Base-by-base conservation (phyloP, 2,329 filamentous ascomycete genomes). In the Phaeosphaeria sp. region DNA sequence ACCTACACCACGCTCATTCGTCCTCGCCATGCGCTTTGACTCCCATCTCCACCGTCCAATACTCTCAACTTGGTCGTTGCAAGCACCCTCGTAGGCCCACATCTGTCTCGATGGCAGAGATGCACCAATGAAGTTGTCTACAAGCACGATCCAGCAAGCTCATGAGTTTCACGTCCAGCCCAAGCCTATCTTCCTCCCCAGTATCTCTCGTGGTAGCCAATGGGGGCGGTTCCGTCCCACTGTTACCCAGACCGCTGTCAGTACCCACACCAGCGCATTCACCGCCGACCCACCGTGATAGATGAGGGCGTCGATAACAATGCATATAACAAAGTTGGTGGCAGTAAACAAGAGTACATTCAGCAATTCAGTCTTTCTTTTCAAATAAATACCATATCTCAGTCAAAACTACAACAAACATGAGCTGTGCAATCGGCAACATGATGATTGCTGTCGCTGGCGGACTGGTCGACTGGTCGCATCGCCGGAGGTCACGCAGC, bases 371-470 rank as follows among this genome's bases (percentile, higher is more conserved):
- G n/a, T 30, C 25, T 30, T 3, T 18, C 10, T 21, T 48, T 22
- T 41, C 21, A 23, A 50, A 21, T n/a, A 2, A 5, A 11, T n/a
- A 7, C n/a, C 25, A 21, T 17, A 13, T 21, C n/a, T 17, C n/a
- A 43, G 3, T 43, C 11, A 23, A 2, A 15, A 23, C 30, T 36
- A 36, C 3, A 11, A 23, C 18, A 15, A 50, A 10, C 25, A 53
- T 53, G 51, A 53, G 51, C 51, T 53, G 51, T 25, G 43, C 51
- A 7, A 25, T 53, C 36, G 51, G 51, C 5, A 53, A 53, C 20
- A 53, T 46, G 51, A 46, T 53, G 25, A 53, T 53, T 21, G 51
- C 51, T 27, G 42, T 53, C 3, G 33, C 44, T 25, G 51, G 51
- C 21, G 51, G 51, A n/a, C 30, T 53, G 11, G 41, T 53, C 15